Evolutionary conservation across 2,329 filamentous ascomycete genomes (phyloP).

Genomic region (Aspergillus japonicus): DNA sequence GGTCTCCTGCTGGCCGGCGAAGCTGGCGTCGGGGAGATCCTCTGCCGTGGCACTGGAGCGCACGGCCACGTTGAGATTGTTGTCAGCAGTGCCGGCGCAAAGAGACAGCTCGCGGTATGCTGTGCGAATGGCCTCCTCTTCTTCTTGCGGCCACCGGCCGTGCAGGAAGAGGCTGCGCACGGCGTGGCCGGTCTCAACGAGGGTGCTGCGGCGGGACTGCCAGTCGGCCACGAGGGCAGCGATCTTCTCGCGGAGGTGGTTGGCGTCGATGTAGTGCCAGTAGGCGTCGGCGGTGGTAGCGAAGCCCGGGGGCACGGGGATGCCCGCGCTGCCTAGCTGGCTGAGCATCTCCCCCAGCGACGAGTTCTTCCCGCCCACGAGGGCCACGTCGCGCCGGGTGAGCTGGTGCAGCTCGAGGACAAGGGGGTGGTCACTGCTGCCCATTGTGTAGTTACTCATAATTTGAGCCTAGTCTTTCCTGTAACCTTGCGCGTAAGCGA

Average conservation of each 20-base stretch:
- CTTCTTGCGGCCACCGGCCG: slow-evolving; percentile 32
- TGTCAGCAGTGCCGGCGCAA: slow-evolving; percentile 10
- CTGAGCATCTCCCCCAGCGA: slow-evolving; percentile 43
- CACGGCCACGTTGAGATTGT: slow-evolving; percentile 37
- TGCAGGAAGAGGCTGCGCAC: slow-evolving; percentile 32
- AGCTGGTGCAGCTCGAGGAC: no score
- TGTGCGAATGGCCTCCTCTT: slow-evolving; percentile 27
- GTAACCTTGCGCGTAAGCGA: no score
- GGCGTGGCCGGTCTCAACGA: slow-evolving; percentile 32
- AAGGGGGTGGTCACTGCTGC: no score
- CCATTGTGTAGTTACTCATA: no score
- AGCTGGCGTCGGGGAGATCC: slow-evolving; percentile 42
- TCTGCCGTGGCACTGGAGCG: slow-evolving; percentile 43
- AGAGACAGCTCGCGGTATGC: slow-evolving; percentile 31
- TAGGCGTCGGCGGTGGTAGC: slow-evolving; percentile 37
- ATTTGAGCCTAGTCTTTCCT: no score
- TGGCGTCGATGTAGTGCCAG: slow-evolving; percentile 36
- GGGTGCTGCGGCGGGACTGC: slow-evolving; percentile 27
- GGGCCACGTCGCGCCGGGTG: neutral
- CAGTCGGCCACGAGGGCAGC: slow-evolving; percentile 29
- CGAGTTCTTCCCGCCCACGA: slow-evolving; percentile 42
- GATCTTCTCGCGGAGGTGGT: slow-evolving; percentile 33
- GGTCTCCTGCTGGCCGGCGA: slow-evolving; percentile 41
- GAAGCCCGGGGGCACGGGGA: slow-evolving; percentile 37
- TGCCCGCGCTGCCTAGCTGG: slow-evolving; percentile 27